Conservation (phyloP, 805 yeast genomes). For the Zygoascus bituminiphila region DNA sequence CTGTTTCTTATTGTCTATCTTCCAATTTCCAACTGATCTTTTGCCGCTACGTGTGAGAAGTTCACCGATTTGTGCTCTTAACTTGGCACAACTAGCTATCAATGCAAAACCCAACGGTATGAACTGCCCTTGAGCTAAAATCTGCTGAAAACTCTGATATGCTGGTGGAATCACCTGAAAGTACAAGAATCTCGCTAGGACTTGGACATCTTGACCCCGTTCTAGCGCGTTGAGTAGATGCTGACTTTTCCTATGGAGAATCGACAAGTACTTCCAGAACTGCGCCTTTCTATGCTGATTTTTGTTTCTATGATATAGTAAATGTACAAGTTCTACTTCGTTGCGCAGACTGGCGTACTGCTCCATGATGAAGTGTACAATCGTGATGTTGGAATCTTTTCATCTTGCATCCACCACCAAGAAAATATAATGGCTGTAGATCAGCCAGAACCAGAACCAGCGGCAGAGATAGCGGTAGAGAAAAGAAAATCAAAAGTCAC, state of each 20-base stretch:
- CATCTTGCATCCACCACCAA: background rate
- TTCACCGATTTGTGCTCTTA: slow-evolving; percentile 27
- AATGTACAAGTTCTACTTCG: slow-evolving; percentile 53
- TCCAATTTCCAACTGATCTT: background rate
- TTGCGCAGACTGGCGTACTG: slow-evolving; percentile 21
- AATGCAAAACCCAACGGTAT: slow-evolving; percentile 63
- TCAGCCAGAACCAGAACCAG: background rate
- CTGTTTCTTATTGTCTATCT: background rate
- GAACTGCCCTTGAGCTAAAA: slow-evolving; percentile 71
- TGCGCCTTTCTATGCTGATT: slow-evolving; percentile 65
- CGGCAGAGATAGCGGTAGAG: no score
- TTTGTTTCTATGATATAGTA: slow-evolving; percentile 60
- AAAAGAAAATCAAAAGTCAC: background rate
- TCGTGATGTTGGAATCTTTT: background rate
- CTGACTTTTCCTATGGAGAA: slow-evolving; percentile 44
- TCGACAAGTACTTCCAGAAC: slow-evolving; percentile 72
- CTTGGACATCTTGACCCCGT: background rate
- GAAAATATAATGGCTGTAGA: background rate
- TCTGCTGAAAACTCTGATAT: slow-evolving; percentile 54
- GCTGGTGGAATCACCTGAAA: slow-evolving; percentile 38
- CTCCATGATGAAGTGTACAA: background rate
- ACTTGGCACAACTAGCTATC: slow-evolving; percentile 45
- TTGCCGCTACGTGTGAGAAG: background rate
- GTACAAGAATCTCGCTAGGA: slow-evolving; percentile 26
- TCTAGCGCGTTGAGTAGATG: slow-evolving; percentile 15